Base-by-base conservation (phyloP, 371 early-diverging fungal species). In the Mortierella sp. region DNA sequence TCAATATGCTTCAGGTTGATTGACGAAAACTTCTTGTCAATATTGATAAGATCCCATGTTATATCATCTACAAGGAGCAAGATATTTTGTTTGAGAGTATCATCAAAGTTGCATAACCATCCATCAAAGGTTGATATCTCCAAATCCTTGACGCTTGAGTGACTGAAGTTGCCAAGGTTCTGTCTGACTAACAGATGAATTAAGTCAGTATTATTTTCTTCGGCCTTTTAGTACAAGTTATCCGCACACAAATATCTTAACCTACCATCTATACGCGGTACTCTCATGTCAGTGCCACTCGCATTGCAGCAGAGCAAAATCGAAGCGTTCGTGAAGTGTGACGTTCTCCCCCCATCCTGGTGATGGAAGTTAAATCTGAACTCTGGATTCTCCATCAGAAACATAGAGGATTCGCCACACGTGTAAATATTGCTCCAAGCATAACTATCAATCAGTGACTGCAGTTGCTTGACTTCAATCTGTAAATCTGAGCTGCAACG, bases 261-360 rank as follows among this genome's bases (percentile, higher is more conserved):
- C 48, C 6, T 48, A 55, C 55, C 21, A 55, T 55, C 28, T 24
- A 55, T 24, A 24, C 10, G 28, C 28, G 55, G 55, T 28, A 28
- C 24, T 9, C 28, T 55, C 55, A 55, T 55, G 24, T 55, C 55
- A 1, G 28, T 3, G 21, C 55, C 55, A 16, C 28, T 55, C 24
- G 55, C 55, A 28, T 55, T 55, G 24, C 55, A 55, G 24, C 55
- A 55, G 55, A 55, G 55, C 8, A 55, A 55, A 6, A 55, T 21
- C 9, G 55, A 55, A 2, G 55, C 55, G 28, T 28, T 55, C 10
- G 15, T 19, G 16, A 16, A 19, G 6, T 13, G 48, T 48, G 48
- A 6, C 16, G 13, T 19, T 6, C n/a, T 13, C 19, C 13, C 19
- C 16, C 48, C 48, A 6, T 6, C 19, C 6, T 15, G 19, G 13